These are phyloP conservation scores for Chloranthus sessilifolius DNA, from an alignment of 164 flowering plant genomes.

Conservation along the genomic window DNA sequence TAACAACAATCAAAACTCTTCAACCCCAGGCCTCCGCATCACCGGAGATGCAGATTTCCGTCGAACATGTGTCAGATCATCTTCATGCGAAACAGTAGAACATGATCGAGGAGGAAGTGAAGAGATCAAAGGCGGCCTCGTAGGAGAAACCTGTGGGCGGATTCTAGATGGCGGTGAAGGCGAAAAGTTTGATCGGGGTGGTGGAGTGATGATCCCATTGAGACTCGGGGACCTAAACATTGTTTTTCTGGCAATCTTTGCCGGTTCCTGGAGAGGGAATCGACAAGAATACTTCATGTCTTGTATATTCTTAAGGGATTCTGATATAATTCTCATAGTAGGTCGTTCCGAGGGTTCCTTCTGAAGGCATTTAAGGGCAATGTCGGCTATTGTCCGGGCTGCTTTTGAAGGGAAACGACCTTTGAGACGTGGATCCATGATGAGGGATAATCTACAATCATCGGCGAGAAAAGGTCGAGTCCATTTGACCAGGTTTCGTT, in stretches of 20 bases:
- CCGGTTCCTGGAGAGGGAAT: conserved; percentile 88
- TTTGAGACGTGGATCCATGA: conserved; percentile 91
- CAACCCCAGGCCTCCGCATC: conserved; percentile 53
- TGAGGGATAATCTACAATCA: conserved; percentile 67
- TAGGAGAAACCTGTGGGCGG: conserved; percentile 39
- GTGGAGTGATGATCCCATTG: conserved; percentile 42
- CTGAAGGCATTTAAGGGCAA: conserved; percentile 77
- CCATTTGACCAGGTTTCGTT: conserved; percentile 86
- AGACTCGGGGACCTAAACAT: conserved; percentile 80
- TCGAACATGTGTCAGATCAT: conserved; percentile 47
- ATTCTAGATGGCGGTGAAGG: conserved; percentile 54
- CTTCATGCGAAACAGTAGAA: conserved; percentile 46
- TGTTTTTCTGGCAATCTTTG: conserved; percentile 38
- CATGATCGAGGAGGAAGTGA: conserved; percentile 46
- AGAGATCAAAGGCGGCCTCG: conserved; percentile 27
- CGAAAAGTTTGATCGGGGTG: conserved; percentile 49
- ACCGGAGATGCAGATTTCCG: conserved; percentile 45
- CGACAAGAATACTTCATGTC: conserved; percentile 67
- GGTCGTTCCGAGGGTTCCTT: conserved; percentile 88
- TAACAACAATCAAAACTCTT: conserved; percentile 74
- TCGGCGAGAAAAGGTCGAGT: conserved; percentile 77
- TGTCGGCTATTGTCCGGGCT: conserved; percentile 69
- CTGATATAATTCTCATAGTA: conserved; percentile 77
- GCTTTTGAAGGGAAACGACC: conserved; percentile 80
- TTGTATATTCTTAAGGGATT: conserved; percentile 67